Evolutionary conservation across 345 rosid species (phyloP), one percentile per base, ranked within the genome.

Genomic region (Murraya paniculata): DNA sequence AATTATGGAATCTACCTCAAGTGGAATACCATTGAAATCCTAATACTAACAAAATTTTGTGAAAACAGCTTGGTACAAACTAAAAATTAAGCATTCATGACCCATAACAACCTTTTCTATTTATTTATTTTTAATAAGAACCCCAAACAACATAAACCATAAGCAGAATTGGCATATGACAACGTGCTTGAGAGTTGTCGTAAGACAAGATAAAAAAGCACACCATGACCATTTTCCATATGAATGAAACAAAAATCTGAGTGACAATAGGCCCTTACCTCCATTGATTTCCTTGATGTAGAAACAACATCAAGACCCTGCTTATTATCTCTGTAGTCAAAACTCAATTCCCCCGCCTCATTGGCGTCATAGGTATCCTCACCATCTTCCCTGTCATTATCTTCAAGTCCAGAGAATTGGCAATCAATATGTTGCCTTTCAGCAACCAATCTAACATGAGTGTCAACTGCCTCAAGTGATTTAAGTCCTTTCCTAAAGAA

Each of bases 351-450:
- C 82, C 92, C 89, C 38, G 84, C 93, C 80, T 75, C 88, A 69
- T 78, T 85, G 36, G 81, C 69, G 82, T 89, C 83, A 72, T 74
- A 81, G 36, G 35, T 80, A 82, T 87, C 91, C 73, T 88, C 90
- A 58, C 77, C 85, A 69, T 82, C 88, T 82, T 90, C 93, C 77
- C 79, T 84, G 27, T 84, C 78, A 58, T 87, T 90, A 82, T 91
- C 92, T 80, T 85, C 95, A 80, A 86, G 90, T 75, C 87, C 90
- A 73, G 83, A 84, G 78, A 94, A 88, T 76, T 91, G 89, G 80
- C 90, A 94, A 85, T 97, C 98, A 64, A 97, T 97, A 79, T 90
- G 98, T 59, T 93, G 98, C 57, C 83, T 86, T 79, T 90, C 92
- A 28, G 98, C 81, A 78, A 92, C 85, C 72, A 81, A 64, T 86